Base-by-base conservation (phyloP, 176 grass and related monocot species). In the Saccharum spontaneum region DNA sequence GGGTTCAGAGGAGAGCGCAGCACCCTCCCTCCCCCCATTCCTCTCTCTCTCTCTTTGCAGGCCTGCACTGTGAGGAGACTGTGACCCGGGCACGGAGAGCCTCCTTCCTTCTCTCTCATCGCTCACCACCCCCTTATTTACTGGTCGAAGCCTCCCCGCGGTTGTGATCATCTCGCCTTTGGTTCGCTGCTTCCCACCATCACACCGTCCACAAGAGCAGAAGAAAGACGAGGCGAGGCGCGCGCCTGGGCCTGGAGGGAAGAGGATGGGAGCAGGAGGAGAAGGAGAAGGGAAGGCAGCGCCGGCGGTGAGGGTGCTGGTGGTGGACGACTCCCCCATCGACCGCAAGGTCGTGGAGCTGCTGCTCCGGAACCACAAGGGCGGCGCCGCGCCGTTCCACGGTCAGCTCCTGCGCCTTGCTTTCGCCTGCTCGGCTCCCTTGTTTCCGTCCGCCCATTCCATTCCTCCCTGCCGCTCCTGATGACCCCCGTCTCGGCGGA, bases 251-350 rank as follows among this genome's bases (percentile, higher is more conserved):
- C 20, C 49, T 9, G 12, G 23, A 18, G 20, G 54, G 20, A 22
- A 10, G 26, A 15, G 60, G 23, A 63, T 33, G 31, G 43, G 30
- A 28, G 75, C 76, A 54, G 83, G 78, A 57, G 54, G 54, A 69
- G 74, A 39, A 22, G 81, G 48, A 59, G 69, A 49, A n/a, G 82
- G 14, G 67, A 36, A 20, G 41, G 49, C 76, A 40, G 65, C 43
- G 75, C 52, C 23, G 43, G 81, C 46, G 73, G 54, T 92, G 88
- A 95, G 93, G 89, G 88, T 92, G 79, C 89, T 96, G 94, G 89
- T 96, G 67, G 94, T 96, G 46, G 94, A 96, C 69, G 94, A 96
- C 91, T 96, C 94, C 20, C 86, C 94, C 18, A 77, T 93, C 26
- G 94, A 96, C 79, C 76, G 94, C 78, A 93, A 72, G 83, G 73